phyloP scores from a whole-genome alignment of 164 flowering plant genomes.

The Chloranthus sessilifolius region DNA sequence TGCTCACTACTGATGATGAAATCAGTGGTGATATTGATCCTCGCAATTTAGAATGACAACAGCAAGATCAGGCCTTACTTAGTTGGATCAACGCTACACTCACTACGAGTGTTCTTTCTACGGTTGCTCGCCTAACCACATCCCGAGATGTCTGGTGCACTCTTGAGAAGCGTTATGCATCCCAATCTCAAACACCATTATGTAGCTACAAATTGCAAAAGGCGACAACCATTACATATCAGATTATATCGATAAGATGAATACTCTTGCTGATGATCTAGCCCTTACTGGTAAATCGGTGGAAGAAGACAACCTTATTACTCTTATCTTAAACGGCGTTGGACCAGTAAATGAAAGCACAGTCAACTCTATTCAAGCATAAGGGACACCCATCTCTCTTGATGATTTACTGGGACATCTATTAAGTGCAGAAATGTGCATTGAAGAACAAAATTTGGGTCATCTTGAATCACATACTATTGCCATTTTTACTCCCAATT shows the following conservation, averaged over 20 bases:
- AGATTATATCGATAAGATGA: neutral
- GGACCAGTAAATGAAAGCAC: neutral
- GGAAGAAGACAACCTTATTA: neutral
- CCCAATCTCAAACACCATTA: too few relatives aligned
- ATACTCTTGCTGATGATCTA: neutral
- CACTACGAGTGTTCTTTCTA: too few relatives aligned
- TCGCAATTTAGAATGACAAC: too few relatives aligned
- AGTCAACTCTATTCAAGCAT: too few relatives aligned
- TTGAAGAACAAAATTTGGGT: too few relatives aligned
- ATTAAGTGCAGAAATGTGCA: neutral
- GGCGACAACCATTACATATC: neutral
- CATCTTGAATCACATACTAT: too few relatives aligned
- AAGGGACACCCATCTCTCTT: neutral
- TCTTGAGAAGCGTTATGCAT: neutral
- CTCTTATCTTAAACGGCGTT: neutral
- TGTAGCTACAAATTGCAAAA: too few relatives aligned
- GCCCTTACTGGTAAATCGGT: neutral
- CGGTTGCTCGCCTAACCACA: neutral
- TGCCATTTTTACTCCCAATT: too few relatives aligned
- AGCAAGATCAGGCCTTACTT: too few relatives aligned
- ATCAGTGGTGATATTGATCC: too few relatives aligned
- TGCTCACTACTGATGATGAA: too few relatives aligned
- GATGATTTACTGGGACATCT: neutral
- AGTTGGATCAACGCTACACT: too few relatives aligned
- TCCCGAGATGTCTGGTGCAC: neutral